A percentile compares a stretch with the other conserved stretches of the same genome.
Conservation (phyloP, 139 green algal genomes). For the Picochlorum sp. region DNA sequence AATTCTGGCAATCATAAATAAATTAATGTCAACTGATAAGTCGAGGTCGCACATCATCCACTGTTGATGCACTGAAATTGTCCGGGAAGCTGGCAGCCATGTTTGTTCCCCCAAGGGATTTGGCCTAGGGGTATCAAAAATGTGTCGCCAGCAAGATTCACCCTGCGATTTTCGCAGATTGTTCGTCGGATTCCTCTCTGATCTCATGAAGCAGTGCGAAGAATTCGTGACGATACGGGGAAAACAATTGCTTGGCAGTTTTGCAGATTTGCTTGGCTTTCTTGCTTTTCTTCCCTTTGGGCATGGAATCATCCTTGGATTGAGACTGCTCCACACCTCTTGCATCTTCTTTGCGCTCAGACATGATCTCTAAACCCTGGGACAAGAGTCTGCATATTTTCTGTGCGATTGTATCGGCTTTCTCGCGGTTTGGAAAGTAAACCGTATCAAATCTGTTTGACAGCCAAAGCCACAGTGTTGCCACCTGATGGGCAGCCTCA, state of each 20-base stretch:
- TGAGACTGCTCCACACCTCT: neutral
- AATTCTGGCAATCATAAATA: too few species aligned
- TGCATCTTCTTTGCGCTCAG: neutral
- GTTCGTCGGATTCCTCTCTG: neutral
- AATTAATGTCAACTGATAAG: too few species aligned
- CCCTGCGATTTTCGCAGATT: too few species aligned
- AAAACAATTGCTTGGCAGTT: slow-evolving; percentile 1
- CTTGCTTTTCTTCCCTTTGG: neutral
- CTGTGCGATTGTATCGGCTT: neutral
- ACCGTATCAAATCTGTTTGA: slow-evolving; percentile 25
- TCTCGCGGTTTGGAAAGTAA: slow-evolving; percentile 12
- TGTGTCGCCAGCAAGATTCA: too few species aligned
- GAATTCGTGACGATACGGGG: neutral
- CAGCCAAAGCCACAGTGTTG: slow-evolving; percentile 36
- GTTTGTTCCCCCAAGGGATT: too few species aligned
- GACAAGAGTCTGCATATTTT: slow-evolving; percentile 6
- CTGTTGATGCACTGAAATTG: too few species aligned
- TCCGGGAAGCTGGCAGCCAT: too few species aligned
- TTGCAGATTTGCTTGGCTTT: neutral
- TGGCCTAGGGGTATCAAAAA: too few species aligned
- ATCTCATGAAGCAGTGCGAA: neutral
- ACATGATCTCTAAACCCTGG: neutral
- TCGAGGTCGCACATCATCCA: too few species aligned
- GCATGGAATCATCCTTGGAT: neutral
- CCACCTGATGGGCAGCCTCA: slow-evolving; percentile 31